Percentiles rank a stretch among this genome's conserved stretches.
These are phyloP conservation scores for Leccinum longicurvipes DNA, from an alignment of 768 basidiomycete species.

Conservation along the genomic window DNA sequence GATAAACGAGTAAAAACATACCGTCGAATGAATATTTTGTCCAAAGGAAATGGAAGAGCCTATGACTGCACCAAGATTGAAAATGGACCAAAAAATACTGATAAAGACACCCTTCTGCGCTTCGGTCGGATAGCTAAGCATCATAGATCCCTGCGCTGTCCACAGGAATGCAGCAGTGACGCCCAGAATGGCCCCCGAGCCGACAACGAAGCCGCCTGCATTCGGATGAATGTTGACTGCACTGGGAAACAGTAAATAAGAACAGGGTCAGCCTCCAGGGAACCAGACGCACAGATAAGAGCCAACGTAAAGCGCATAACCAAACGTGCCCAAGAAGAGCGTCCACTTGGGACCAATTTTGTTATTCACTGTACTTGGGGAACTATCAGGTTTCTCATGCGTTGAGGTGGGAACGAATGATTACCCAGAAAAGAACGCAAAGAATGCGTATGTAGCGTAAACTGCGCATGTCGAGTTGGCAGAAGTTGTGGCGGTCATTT, in stretches of 20 bases:
- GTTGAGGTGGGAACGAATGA: slow-evolving; percentile 27
- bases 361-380: slow-evolving; percentile 69
- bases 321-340: slow-evolving; percentile 69
- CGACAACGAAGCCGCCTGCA: slow-evolving; percentile 63
- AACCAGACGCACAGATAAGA: slow-evolving; percentile 58
- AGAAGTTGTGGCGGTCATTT: slow-evolving; percentile 59
- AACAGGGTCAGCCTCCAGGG: neutral
- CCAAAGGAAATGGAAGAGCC: slow-evolving; percentile 74
- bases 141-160: slow-evolving; percentile 83
- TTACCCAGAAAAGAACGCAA: slow-evolving; percentile 65
- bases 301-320: slow-evolving; percentile 75
- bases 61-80: slow-evolving; percentile 81
- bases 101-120: slow-evolving; percentile 73
- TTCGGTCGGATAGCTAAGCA: slow-evolving; percentile 83
- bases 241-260: slow-evolving; percentile 32
- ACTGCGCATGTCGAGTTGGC: slow-evolving; percentile 72
- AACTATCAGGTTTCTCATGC: neutral
- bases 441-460: slow-evolving; percentile 62
- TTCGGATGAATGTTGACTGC: slow-evolving; percentile 65
- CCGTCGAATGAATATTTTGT: slow-evolving; percentile 49
- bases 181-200: slow-evolving; percentile 71
- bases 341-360: slow-evolving; percentile 73
- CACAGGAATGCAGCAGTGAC: slow-evolving; percentile 70
- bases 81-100: slow-evolving; percentile 80
- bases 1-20: neutral